phyloP scores from a whole-genome alignment of 179 eudicot genomes.

The Nepenthes alata region DNA sequence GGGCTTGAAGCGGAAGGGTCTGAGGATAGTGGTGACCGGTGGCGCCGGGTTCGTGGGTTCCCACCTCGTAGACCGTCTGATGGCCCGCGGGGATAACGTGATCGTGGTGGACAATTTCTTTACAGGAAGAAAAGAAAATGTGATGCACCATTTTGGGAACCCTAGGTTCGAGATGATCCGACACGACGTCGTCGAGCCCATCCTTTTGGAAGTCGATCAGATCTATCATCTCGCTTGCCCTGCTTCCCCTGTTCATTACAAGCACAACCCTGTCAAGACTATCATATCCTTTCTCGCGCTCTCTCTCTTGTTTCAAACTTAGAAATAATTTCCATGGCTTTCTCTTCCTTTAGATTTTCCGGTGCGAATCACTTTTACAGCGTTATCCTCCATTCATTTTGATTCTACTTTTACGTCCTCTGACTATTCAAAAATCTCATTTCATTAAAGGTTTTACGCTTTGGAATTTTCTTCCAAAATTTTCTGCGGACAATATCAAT shows the following conservation, averaged over 20 bases:
- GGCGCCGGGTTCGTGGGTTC: slow-evolving; percentile 97
- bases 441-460: background rate
- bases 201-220: slow-evolving; percentile 84
- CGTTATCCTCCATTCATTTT: too few relatives aligned
- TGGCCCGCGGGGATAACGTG: slow-evolving; percentile 75
- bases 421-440: background rate
- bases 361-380: too few relatives aligned
- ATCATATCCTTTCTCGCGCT: slow-evolving; percentile 67
- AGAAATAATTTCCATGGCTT: too few relatives aligned
- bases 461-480: background rate
- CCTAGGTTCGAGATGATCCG: slow-evolving; percentile 85
- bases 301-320: too few relatives aligned
- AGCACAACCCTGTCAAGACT: slow-evolving; percentile 92
- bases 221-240: slow-evolving; percentile 96
- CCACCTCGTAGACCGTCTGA: slow-evolving; percentile 76
- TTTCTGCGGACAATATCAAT: too few relatives aligned
- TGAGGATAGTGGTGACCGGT: slow-evolving; percentile 82
- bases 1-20: slow-evolving; percentile 65
- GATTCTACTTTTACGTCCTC: background rate
- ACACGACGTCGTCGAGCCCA: slow-evolving; percentile 93
- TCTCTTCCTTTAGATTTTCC: too few relatives aligned
- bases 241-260: slow-evolving; percentile 95
- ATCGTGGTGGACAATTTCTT: slow-evolving; percentile 90
- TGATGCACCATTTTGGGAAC: slow-evolving; percentile 78
- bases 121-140: slow-evolving; percentile 85